Evolutionary conservation across 176 grass and related monocot genomes (phyloP).

Genomic region (Saccharum officinarum): DNA sequence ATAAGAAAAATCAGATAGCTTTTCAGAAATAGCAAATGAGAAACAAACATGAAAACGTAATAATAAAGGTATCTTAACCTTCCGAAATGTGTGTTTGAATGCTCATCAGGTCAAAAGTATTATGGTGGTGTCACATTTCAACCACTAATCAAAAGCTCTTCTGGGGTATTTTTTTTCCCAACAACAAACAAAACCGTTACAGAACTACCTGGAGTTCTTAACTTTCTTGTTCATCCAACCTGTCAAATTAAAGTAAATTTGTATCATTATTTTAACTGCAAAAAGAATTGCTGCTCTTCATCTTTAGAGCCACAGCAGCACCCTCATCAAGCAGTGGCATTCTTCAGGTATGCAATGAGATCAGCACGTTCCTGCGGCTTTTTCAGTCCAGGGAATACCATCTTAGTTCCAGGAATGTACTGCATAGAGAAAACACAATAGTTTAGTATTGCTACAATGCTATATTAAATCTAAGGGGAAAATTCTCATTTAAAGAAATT

Average conservation of each 20-base stretch:
- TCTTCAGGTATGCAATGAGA: slow-evolving; percentile 91
- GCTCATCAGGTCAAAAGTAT: background rate
- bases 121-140: background rate
- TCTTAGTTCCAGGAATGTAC: slow-evolving; percentile 99
- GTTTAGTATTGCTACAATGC: background rate
- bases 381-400: slow-evolving; percentile 99
- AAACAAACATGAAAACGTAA: background rate
- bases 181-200: background rate
- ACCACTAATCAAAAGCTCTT: background rate
- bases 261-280: slow-evolving; percentile 12
- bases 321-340: slow-evolving; percentile 43
- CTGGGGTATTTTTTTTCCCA: background rate
- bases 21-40: background rate
- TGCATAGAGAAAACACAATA: slow-evolving; percentile 24
- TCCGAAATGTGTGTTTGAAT: background rate
- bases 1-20: background rate
- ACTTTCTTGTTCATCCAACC: background rate
- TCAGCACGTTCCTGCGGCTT: slow-evolving; percentile 92
- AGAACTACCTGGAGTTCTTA: slow-evolving; percentile 3
- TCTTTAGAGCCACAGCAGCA: background rate
- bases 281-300: background rate
- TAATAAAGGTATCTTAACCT: background rate
- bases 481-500: background rate
- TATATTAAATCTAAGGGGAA: background rate
- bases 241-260: background rate